These are phyloP conservation scores for Myxozyma melibiosi DNA, from an alignment of 805 yeast species.

Conservation along the genomic window DNA sequence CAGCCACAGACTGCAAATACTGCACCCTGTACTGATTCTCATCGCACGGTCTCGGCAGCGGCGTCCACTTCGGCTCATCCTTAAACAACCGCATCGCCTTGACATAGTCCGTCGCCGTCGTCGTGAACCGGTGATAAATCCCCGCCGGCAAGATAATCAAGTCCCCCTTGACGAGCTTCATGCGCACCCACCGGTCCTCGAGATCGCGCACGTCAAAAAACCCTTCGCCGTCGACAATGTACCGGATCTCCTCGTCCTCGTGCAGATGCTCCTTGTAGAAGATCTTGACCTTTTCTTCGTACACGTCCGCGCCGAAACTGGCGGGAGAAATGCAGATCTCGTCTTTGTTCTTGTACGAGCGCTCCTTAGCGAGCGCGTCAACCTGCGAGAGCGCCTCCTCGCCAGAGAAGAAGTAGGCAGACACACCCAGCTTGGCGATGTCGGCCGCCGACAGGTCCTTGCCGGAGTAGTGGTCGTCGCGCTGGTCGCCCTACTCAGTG, in stretches of 20 bases:
- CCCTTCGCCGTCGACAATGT: conserved; percentile 86
- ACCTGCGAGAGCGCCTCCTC: conserved; percentile 54
- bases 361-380: conserved; percentile 63
- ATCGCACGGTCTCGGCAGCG: conserved; percentile 68
- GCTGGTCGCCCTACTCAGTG: conserved; percentile 25
- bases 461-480: conserved; percentile 25
- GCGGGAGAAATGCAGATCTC: conserved; percentile 60
- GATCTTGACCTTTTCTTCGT: conserved; percentile 63
- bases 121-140: conserved; percentile 88
- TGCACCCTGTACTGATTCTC: conserved; percentile 49
- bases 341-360: conserved; percentile 82
- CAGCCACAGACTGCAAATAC: conserved; percentile 41
- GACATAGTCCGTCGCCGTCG: conserved; percentile 63
- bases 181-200: conserved; percentile 74
- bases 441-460: conserved; percentile 6
- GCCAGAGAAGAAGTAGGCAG: conserved; percentile 38
- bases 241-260: conserved; percentile 96
- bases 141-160: conserved; percentile 77
- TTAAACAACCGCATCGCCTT: conserved; percentile 81
- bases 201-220: conserved; percentile 82
- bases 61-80: conserved; percentile 96
- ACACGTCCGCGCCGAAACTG: conserved; percentile 60
- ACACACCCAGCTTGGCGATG: conserved; percentile 23
- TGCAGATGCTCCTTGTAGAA: conserved; percentile 62
- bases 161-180: conserved; percentile 65